Base-by-base conservation (phyloP, 306 rosid species). In the Senna tora region DNA sequence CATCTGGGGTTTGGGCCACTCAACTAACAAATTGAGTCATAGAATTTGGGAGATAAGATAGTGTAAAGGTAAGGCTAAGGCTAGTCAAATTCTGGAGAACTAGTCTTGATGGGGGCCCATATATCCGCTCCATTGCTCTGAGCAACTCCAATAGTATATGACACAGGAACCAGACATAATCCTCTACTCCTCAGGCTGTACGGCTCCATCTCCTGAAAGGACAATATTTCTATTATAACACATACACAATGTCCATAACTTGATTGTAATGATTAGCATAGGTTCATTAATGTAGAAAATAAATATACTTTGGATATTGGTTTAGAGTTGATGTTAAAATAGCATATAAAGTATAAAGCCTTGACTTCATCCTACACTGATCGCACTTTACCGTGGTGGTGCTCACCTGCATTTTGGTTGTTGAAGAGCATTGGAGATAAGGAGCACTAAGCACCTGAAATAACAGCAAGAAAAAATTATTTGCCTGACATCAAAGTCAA, bases 111-210 rank as follows among this genome's bases (percentile, higher is more conserved):
- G 16, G 99, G 99, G 15, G 99, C 97, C 99, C 99, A 94, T 52
- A 94, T 91, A 73, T 94, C 99, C 41, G 99, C 99, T 41, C 99
- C 99, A 56, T 94, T 94, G 79, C 92, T 92, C 65, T 89, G 88
- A 45, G 96, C 88, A 69, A 91, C 90, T 74, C 97, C 99, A n/a
- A 64, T 77, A 17, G 97, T 87, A 46, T 78, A 79, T 2, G 92
- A 81, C 58, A 91, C 84, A 0, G 99, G 99, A 75, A 94, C 91
- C 39, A 94, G 82, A 61, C 95, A 94, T 69, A 94, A 81, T 57
- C 99, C 99, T 86, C 95, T 79, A 83, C 69, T 86, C 80, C 95
- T 94, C 81, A 94, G 77, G 86, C 87, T 84, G 96, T 83, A 83
- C 57, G 84, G 33, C 71, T 83, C 89, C 54, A 82, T 10, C 45